A percentile compares a stretch with the other conserved stretches of the same genome.
These are phyloP conservation scores for Solanum clarkiae DNA, from an alignment of 257 asterid species.

Conservation along the genomic window DNA sequence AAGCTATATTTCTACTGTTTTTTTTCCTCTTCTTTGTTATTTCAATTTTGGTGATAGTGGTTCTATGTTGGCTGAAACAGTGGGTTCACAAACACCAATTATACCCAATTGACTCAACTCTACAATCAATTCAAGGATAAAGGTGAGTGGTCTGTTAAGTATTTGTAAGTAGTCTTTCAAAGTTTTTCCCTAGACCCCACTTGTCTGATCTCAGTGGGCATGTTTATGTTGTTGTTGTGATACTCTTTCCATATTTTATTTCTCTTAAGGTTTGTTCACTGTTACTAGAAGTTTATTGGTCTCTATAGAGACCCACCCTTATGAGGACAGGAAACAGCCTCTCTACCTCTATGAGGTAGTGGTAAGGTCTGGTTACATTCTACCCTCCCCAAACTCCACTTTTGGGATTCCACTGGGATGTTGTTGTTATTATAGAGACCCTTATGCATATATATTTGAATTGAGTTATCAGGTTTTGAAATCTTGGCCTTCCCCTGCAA, in stretches of 20 bases:
- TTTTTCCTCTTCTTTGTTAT: neutral
- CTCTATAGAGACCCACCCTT: too few species aligned
- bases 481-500: constrained; percentile 92
- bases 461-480: constrained; percentile 49
- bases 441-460: neutral
- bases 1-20: neutral
- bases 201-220: neutral
- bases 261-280: neutral
- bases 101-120: constrained; percentile 66
- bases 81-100: constrained; percentile 61
- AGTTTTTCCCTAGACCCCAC: neutral
- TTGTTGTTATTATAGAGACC: neutral
- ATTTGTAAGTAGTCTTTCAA: neutral
- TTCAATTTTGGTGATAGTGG: neutral
- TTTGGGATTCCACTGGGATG: too few species aligned
- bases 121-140: constrained; percentile 49
- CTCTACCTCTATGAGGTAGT: too few species aligned
- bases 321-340: too few species aligned
- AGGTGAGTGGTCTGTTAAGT: constrained; percentile 25
- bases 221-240: neutral
- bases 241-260: neutral
- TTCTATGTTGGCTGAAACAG: constrained; percentile 30
- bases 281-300: neutral
- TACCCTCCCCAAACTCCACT: too few species aligned
- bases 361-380: too few species aligned